Evolutionary conservation across 768 basidiomycete species (phyloP), one percentile per base, ranked within the genome.

Genomic region (Tricholoma furcatifolium): DNA sequence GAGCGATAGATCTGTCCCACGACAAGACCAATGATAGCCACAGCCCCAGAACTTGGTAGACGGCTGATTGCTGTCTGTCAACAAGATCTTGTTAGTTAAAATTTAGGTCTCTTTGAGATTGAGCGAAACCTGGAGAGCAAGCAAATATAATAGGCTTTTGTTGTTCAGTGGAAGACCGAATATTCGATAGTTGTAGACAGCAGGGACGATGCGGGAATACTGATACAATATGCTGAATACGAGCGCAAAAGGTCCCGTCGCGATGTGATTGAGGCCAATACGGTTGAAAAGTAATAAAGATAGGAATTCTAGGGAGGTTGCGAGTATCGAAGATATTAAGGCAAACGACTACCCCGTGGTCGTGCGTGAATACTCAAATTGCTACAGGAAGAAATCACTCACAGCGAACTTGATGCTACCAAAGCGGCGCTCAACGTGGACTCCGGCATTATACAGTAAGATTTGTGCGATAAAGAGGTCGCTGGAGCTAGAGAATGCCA

Each of bases 351-450:
- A n/a, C 9, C 60, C 18, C 40, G 36, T 20, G 40, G 47, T 31
- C 47, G 43, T n/a, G 34, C 47, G 43, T n/a, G 34, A 58, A 53
- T 47, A 51, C 56, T 46, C 2, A 31, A 12, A 23, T 47, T 40
- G n/a, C 20, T 23, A 35, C 30, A n/a, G 42, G 23, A 34, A 43
- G 30, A 34, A 17, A 58, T 23, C 15, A 51, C 84, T 68, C 58
- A 93, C 92, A 27, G 91, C 91, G 70, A 81, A 97, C 68, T 97
- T 97, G 52, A 88, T 69, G 50, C 85, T 85, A 10, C 95, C 94
- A 63, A 93, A 97, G 38, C 84, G 82, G 48, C 95, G 81, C 63
- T 98, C 95, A 27, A 96, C 76, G 21, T 78, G 79, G 1, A 91
- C 66, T 2, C 80, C 83, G 17, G 83, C 75, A 62, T 84, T 83